Percentiles rank a stretch among this genome's conserved stretches.
These are phyloP conservation scores for Magnolia changhungtana DNA, from an alignment of 164 flowering plant species.

Conservation along the genomic window DNA sequence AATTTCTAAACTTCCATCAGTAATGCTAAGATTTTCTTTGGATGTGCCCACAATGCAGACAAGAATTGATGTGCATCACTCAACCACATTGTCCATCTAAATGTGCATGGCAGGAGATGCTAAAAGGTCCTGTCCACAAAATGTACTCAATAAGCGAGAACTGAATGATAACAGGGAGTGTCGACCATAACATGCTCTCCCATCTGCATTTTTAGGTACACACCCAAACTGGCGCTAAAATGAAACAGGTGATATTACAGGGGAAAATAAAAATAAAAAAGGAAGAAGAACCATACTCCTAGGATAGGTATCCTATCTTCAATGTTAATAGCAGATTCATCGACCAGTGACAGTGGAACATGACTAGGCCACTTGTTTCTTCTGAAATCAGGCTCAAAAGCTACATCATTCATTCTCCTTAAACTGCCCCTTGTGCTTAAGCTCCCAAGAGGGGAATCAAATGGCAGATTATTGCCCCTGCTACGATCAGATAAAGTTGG, in stretches of 20 bases:
- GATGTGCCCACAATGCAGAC: too few species aligned
- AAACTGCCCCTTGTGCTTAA: constrained; percentile 25
- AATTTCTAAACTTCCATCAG: too few species aligned
- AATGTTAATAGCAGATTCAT: neutral
- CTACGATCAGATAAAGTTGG: constrained; percentile 61
- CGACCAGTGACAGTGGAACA: constrained; percentile 27
- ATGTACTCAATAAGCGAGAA: neutral
- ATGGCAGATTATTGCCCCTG: constrained; percentile 31
- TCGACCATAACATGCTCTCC: neutral
- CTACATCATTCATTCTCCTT: constrained; percentile 21
- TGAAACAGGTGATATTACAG: neutral
- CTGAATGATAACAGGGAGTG: too few species aligned
- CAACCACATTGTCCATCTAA: too few species aligned
- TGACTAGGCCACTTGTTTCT: constrained; percentile 38
- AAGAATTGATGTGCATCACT: too few species aligned
- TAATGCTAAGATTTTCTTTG: too few species aligned
- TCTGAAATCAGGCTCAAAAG: constrained; percentile 24
- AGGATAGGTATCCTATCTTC: neutral
- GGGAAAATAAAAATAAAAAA: neutral
- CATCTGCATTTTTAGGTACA: neutral
- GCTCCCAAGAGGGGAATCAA: constrained; percentile 27
- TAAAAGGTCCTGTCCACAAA: neutral
- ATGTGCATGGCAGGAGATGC: too few species aligned
- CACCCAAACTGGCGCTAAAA: neutral
- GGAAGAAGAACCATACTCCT: neutral